These are phyloP conservation scores for Apiotrichum domesticum DNA, from an alignment of 1,284 basidiomycete species.

Conservation along the genomic window DNA sequence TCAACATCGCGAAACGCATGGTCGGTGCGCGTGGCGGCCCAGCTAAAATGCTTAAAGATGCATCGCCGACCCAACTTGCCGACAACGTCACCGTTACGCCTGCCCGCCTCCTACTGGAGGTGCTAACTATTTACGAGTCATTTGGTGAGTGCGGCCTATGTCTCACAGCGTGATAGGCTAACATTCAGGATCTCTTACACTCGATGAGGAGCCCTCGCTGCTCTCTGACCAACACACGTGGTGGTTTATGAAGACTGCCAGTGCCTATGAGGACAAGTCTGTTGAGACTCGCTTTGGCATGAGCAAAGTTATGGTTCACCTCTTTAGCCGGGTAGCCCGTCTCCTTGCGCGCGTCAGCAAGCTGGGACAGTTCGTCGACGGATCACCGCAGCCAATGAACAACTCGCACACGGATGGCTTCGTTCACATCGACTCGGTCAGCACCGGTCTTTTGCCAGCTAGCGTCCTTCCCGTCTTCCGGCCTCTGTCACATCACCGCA, in stretches of 20 bases:
- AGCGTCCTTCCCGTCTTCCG: too few relatives aligned
- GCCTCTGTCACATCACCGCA: too few relatives aligned
- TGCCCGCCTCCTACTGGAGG: slow-evolving; percentile 49
- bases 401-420: slow-evolving; percentile 8
- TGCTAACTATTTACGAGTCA: slow-evolving; percentile 51
- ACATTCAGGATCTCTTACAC: slow-evolving; percentile 46
- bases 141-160: slow-evolving; percentile 39
- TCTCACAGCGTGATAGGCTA: too few relatives aligned
- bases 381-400: too few relatives aligned
- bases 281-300: slow-evolving; percentile 53
- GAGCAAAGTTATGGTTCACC: slow-evolving; percentile 42
- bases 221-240: slow-evolving; percentile 47
- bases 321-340: slow-evolving; percentile 34
- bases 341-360: slow-evolving; percentile 30
- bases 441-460: too few relatives aligned
- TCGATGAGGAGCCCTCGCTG: slow-evolving; percentile 47
- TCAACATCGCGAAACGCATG: slow-evolving; percentile 48
- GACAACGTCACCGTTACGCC: slow-evolving; percentile 48
- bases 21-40: slow-evolving; percentile 48
- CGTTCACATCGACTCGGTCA: too few relatives aligned
- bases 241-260: slow-evolving; percentile 44
- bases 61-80: slow-evolving; percentile 27
- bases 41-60: slow-evolving; percentile 38
- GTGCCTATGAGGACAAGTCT: slow-evolving; percentile 46
- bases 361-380: slow-evolving; percentile 14